phyloP scores from a whole-genome alignment of 2,329 filamentous ascomycete species.

The Pseudogymnoascus sp. region DNA sequence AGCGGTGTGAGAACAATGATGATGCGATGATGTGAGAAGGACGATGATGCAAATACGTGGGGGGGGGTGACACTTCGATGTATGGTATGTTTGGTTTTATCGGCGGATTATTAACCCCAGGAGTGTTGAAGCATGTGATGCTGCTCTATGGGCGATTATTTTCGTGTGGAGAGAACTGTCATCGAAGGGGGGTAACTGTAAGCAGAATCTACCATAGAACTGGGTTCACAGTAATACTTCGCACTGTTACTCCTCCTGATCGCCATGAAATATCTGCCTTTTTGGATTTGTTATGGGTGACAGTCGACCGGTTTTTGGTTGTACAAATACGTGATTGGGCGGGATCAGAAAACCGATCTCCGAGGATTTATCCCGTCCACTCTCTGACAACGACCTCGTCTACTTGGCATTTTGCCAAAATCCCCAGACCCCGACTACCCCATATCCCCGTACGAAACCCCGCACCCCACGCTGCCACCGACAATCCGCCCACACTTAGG shows the following conservation, averaged over 20 bases:
- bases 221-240: neutral
- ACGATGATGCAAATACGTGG: neutral
- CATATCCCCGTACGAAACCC: neutral
- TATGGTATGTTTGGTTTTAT: neutral
- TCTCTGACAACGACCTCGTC: neutral
- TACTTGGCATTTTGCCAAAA: slow-evolving; percentile 5
- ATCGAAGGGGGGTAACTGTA: no score
- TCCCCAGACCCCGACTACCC: neutral
- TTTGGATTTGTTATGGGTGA: neutral
- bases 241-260: neutral
- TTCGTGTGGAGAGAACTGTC: no score
- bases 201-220: no score
- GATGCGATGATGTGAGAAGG: neutral
- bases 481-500: neutral
- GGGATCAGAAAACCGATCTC: neutral
- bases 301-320: neutral
- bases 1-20: neutral
- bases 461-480: neutral
- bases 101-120: neutral
- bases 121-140: neutral
- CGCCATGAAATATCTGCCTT: neutral
- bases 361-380: neutral
- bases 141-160: neutral
- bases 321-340: neutral
- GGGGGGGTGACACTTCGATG: neutral